A percentile compares a stretch with the other conserved stretches of the same genome.
Conservation (phyloP, 2,329 filamentous ascomycete genomes). For the Rhynchosporium graminicola region DNA sequence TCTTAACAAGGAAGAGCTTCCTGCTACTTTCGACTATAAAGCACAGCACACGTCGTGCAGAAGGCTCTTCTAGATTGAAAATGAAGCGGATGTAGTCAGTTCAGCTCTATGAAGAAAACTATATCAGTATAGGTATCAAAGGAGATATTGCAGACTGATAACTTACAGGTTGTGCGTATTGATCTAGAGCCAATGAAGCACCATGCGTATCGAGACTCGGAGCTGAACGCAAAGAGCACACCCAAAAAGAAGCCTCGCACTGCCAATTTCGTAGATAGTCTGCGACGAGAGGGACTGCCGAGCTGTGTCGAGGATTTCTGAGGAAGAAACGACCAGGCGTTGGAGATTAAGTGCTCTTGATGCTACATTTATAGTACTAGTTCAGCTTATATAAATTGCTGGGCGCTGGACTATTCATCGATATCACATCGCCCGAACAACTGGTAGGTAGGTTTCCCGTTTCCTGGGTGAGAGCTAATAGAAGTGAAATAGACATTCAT, state of each 20-base stretch:
- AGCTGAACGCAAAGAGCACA: too few species aligned
- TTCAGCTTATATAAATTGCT: background rate
- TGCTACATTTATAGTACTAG: background rate
- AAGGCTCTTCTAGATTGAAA: background rate
- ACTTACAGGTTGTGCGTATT: too few species aligned
- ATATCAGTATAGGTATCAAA: background rate
- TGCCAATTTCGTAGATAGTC: too few species aligned
- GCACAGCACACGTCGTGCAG: background rate
- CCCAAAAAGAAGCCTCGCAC: too few species aligned
- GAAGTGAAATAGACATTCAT: background rate
- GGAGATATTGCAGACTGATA: too few species aligned
- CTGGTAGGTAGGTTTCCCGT: background rate
- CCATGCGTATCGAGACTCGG: too few species aligned
- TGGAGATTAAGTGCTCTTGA: background rate
- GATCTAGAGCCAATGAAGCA: too few species aligned
- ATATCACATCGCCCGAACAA: background rate
- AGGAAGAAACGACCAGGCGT: background rate
- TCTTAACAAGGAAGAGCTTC: background rate
- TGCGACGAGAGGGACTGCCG: constrained; percentile 3
- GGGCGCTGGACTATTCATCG: background rate
- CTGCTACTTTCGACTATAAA: background rate
- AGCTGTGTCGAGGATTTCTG: constrained; percentile 6
- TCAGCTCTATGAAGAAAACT: background rate
- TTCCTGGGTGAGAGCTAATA: background rate
- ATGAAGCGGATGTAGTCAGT: background rate